Conservation (phyloP, 257 asterid species). For the Oldenlandia corymbosa region DNA sequence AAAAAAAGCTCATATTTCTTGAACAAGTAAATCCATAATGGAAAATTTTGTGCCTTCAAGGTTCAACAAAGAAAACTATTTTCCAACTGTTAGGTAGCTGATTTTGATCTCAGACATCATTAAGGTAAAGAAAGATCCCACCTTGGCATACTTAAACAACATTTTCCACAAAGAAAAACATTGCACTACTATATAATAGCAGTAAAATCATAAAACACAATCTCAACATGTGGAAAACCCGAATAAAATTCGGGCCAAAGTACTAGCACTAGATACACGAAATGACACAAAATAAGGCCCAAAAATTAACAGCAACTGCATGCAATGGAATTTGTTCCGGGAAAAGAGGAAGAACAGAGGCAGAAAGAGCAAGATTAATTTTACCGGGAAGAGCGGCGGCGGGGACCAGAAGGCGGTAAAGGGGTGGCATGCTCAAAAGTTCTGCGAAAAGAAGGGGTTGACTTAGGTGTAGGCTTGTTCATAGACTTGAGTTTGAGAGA, state of each 20-base stretch:
- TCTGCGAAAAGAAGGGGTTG: slow-evolving; percentile 21
- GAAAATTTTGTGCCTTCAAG: not conserved
- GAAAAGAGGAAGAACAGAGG: not conserved
- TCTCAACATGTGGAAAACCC: not conserved
- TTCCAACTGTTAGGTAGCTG: not conserved
- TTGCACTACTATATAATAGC: too few species aligned
- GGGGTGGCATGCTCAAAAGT: slow-evolving; percentile 31
- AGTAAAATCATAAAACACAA: too few species aligned
- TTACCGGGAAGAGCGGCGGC: slow-evolving; percentile 90
- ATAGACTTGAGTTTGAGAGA: slow-evolving; percentile 54
- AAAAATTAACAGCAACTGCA: not conserved
- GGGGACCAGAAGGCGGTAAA: slow-evolving; percentile 43
- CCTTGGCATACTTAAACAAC: too few species aligned
- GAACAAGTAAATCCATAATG: not conserved
- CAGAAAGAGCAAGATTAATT: not conserved
- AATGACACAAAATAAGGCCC: not conserved
- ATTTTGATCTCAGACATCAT: not conserved
- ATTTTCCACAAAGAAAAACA: too few species aligned
- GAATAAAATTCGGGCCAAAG: not conserved
- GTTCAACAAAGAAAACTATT: not conserved
- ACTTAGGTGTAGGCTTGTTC: slow-evolving; percentile 29
- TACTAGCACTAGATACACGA: not conserved
- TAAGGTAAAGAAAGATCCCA: not conserved
- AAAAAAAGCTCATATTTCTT: not conserved
- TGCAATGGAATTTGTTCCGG: not conserved